Evolutionary conservation across 345 rosid species (phyloP).

Genomic region (Citrus sp.): DNA sequence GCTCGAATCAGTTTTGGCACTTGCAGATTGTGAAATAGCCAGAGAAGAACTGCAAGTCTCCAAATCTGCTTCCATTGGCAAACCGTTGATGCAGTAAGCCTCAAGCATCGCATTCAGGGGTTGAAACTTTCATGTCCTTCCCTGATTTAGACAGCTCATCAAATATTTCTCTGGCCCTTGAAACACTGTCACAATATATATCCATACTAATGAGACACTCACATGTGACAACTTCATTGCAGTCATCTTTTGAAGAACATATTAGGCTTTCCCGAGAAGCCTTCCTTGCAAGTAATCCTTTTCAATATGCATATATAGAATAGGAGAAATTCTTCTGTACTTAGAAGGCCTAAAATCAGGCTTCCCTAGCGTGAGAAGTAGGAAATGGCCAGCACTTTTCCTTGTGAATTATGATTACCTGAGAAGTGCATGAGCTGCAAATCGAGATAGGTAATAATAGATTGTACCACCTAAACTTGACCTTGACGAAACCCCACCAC

Average conservation of each 20-base stretch:
- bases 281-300: conserved; percentile 36
- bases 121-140: conserved; percentile 54
- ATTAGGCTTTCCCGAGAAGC: conserved; percentile 64
- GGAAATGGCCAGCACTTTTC: no score
- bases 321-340: no score
- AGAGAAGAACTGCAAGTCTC: conserved; percentile 50
- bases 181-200: conserved; percentile 56
- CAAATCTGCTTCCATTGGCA: conserved; percentile 68
- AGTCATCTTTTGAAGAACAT: conserved; percentile 49
- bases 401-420: no score
- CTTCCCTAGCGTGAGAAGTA: no score
- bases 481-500: background rate
- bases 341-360: no score
- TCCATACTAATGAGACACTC: conserved; percentile 85
- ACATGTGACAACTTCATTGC: conserved; percentile 73
- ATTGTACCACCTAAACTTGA: background rate
- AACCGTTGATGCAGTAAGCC: conserved; percentile 70
- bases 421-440: background rate
- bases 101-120: conserved; percentile 82
- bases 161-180: conserved; percentile 70
- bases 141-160: conserved; percentile 53
- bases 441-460: background rate
- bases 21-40: conserved; percentile 34
- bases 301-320: no score
- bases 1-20: conserved; percentile 14